These are phyloP conservation scores for Rhizomucor pusillus DNA, from an alignment of 371 early-diverging fungal genomes.

Conservation along the genomic window DNA sequence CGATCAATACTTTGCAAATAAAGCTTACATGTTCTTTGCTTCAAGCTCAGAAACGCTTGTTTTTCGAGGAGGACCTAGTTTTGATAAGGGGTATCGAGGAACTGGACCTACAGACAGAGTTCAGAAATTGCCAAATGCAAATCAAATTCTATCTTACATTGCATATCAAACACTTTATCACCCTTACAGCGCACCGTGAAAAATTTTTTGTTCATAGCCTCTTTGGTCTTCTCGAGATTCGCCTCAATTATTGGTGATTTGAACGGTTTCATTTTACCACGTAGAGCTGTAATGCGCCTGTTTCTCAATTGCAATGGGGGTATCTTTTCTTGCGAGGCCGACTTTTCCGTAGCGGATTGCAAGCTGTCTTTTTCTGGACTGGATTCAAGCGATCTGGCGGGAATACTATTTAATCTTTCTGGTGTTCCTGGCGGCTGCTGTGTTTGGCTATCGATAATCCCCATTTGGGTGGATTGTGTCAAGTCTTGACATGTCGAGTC, in stretches of 20 bases:
- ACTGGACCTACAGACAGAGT: too few species aligned
- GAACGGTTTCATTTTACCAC: slow-evolving; percentile 19
- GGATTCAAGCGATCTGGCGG: background rate
- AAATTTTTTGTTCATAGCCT: slow-evolving; percentile 13
- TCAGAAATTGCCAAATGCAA: too few species aligned
- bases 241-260: slow-evolving; percentile 38
- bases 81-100: slow-evolving; percentile 2
- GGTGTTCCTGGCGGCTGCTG: background rate
- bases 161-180: slow-evolving; percentile 28
- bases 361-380: background rate
- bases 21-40: slow-evolving; percentile 19
- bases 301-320: background rate
- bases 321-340: background rate
- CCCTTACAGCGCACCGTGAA: background rate
- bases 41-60: slow-evolving; percentile 14
- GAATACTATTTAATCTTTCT: background rate
- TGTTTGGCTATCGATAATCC: background rate
- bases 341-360: background rate
- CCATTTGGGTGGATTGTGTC: slow-evolving; percentile 7
- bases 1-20: background rate
- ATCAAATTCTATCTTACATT: slow-evolving; percentile 13
- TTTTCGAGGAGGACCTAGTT: slow-evolving; percentile 19
- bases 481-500: slow-evolving; percentile 2
- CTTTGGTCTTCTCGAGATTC: slow-evolving; percentile 29
- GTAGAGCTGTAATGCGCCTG: background rate